Percentiles rank a stretch among this genome's conserved stretches.
These are phyloP conservation scores for Aeschynomene evenia DNA, from an alignment of 306 rosid genomes.

Conservation along the genomic window DNA sequence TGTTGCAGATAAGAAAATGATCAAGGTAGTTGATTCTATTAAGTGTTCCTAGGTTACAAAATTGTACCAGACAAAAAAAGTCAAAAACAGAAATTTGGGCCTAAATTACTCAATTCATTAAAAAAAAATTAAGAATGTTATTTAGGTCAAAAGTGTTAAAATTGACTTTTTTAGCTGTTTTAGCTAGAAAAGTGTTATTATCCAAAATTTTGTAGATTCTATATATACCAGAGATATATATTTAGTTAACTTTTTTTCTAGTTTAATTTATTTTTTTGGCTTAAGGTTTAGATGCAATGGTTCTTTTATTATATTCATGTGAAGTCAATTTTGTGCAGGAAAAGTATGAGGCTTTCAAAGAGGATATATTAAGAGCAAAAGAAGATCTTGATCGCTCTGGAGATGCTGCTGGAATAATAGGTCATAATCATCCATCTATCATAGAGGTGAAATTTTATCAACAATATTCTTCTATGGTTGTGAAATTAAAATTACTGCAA, in stretches of 20 bases:
- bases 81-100: too few species aligned
- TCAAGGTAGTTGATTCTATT: constrained; percentile 34
- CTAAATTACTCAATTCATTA: too few species aligned
- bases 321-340: constrained; percentile 40
- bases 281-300: background rate
- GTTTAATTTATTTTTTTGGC: too few species aligned
- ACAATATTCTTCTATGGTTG: background rate
- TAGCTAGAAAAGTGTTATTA: too few species aligned
- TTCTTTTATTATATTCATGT: background rate
- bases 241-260: background rate
- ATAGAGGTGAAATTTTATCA: constrained; percentile 43
- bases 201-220: too few species aligned
- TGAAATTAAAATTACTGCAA: background rate
- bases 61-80: too few species aligned
- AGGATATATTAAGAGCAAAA: constrained; percentile 28
- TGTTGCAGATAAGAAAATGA: constrained; percentile 28
- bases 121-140: too few species aligned
- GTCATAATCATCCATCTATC: constrained; percentile 45
- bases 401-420: constrained; percentile 13
- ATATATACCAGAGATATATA: too few species aligned
- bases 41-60: too few species aligned
- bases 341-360: constrained; percentile 44
- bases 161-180: too few species aligned
- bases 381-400: background rate
- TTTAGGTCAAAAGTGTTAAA: too few species aligned